Base-by-base conservation (phyloP, 2,329 filamentous ascomycete species). In the Colletotrichum liriopes region DNA sequence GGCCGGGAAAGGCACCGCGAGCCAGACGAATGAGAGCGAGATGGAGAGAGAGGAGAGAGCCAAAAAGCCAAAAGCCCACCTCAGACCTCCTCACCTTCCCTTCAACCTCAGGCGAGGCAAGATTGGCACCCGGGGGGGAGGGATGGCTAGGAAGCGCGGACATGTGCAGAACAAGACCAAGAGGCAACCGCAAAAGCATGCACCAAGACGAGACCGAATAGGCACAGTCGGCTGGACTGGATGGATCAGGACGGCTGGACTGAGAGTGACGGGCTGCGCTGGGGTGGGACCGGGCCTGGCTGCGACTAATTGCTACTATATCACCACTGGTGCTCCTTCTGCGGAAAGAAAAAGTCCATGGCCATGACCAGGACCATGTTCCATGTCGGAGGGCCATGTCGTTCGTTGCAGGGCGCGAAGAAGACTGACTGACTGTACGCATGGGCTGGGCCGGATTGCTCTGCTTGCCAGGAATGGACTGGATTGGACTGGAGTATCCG, bases 301-400 rank as follows among this genome's bases (percentile, higher is more conserved):
- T 69, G 66, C 49, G 39, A 61, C 67, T 66, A 35, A 54, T 41
- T 49, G 59, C 59, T 47, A 49, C 43, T 51, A 29, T 62, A 37
- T 26, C 23, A 35, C 43, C 35, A 61, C 43, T 20, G 58, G 20
- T 47, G 47, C 58, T 47, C n/a, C 55, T 43, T 37, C n/a, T 26
- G n/a, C 20, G 47, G 23, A 51, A 51, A 26, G 26, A 52, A 18
- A 18, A 52, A 11, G 26, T 7, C n/a, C 43, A 32, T 26, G 26
- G 23, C 41, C 41, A 37, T 56, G 29, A 39, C 65, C 52, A 69
- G 58, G 66, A 26, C 59, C 66, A 47, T 39, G 55, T 69, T 52
- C 59, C 66, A 65, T 54, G 41, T 64, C 43, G 20, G 56, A 37
- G 23, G 56, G 37, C 49, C 49, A 49, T 63, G 51, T 58, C 41